Evolutionary conservation across 176 grass and related monocot species (phyloP), one percentile per base, ranked within the genome.

Genomic region (Aegilops tauschii): DNA sequence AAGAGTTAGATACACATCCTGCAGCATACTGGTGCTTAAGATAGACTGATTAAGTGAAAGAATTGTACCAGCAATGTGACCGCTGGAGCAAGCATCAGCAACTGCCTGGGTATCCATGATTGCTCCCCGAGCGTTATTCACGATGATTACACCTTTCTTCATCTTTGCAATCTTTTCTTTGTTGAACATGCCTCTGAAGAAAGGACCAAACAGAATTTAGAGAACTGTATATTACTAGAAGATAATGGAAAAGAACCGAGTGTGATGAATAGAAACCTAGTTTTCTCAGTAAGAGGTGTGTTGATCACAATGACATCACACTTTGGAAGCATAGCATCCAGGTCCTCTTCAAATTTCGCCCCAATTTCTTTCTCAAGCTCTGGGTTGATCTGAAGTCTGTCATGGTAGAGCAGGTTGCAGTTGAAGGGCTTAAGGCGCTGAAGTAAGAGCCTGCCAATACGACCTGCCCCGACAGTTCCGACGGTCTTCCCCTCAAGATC

Each of bases 91-190:
- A 47, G 96, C 96, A 18, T 95, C 96, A 44, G 80, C 93, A 82
- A 98, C 90, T 32, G 96, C 96, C 74, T 98, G 93, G 69, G 93
- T 90, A 79, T 98, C 93, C 82, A 98, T 95, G 86, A 98, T 90
- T 66, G 93, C 96, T 27, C 93, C 96, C 58, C 93, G 90, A 74
- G 96, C 93, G 62, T 98, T 98, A 84, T 98, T 98, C 25, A 98
- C 93, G 3, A 98, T 35, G 42, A 98, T 83, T 30, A 95, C 93
- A 64, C 96, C 96, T 85, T 95, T 98, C 85, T 98, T 98, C 96
- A 98, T 80, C 80, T 95, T 98, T 40, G 86, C 90, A 39, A 98
- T 98, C 84, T 71, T 98, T 37, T 98, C 91, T 87, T 95, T 95
- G 82, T 98, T 86, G 86, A 98, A 94, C 91, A 98, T 68, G 73